Conservation (phyloP, 306 rosid genomes). For the Glycine tomentella region DNA sequence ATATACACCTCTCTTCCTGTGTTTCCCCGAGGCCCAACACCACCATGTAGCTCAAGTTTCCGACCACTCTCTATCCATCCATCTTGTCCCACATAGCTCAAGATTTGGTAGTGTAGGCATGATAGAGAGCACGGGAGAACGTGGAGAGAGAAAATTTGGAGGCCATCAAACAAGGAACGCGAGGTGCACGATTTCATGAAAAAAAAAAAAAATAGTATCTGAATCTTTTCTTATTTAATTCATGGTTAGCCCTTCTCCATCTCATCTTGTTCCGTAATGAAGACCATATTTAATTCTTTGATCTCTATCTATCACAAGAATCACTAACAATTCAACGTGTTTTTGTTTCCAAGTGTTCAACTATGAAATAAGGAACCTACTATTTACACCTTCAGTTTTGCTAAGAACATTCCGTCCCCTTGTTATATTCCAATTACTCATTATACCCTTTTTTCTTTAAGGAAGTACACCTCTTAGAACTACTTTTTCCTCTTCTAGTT, state of each 20-base stretch:
- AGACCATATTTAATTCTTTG: too few species aligned
- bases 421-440: too few species aligned
- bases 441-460: too few species aligned
- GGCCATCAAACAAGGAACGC: neutral
- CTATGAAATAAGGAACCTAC: neutral
- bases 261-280: too few species aligned
- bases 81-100: neutral
- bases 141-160: too few species aligned
- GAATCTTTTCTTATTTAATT: neutral
- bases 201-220: too few species aligned
- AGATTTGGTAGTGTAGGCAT: too few species aligned
- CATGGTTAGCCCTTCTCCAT: neutral
- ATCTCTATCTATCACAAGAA: neutral
- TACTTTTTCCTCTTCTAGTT: too few species aligned
- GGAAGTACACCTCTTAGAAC: too few species aligned
- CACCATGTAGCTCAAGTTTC: neutral
- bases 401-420: too few species aligned
- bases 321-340: neutral
- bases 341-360: neutral
- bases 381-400: too few species aligned
- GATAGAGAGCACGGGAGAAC: too few species aligned
- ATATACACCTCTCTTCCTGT: neutral
- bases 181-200: neutral
- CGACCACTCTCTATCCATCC: neutral
- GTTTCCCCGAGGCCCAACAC: neutral